Base-by-base conservation (phyloP, 345 rosid genomes). In the Populus simonii region DNA sequence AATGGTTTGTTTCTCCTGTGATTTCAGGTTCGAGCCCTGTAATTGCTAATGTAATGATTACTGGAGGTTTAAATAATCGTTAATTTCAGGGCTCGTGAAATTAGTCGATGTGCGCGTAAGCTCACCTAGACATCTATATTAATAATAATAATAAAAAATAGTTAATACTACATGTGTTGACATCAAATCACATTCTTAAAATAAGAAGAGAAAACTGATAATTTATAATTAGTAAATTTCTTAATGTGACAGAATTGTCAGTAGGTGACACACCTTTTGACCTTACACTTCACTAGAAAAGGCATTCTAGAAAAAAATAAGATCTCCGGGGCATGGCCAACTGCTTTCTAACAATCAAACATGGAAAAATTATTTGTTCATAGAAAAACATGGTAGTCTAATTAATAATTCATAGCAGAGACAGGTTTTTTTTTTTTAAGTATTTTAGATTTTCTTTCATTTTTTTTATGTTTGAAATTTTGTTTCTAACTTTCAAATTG, bases 241-340 rank as follows among this genome's bases (percentile, higher is more conserved):
- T 73, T 33, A 22, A 47, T 7, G 18, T 68, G 71, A 41, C 71
- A 76, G 76, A 66, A 5, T 29, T 82, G 86, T 81, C 84, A 83
- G 86, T 81, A 39, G 84, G 80, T 80, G 74, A 81, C 83, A 80
- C 77, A 66, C 80, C 79, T 78, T 78, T 84, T 83, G 87, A 87
- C 89, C 84, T 76, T 80, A 81, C 83, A 80, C 87, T 82, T 74
- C 85, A 69, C 84, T 27, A 53, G 84, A 88, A 76, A 84, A 78
- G 86, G 81, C 89, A 85, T 80, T 84, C 85, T 23, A 70, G 80
- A 68, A 73, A 68, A 78, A 72, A 8, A 0, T 0, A 8, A 55
- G 25, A 45, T 25, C 47, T 27, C 49, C 7, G 18, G 55, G 20
- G 8, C 55, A 49, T 55, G 23, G 70, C 72, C 74, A 67, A 31